Evolutionary conservation across 2,329 filamentous ascomycete species (phyloP).

Genomic region (Penicillium decumbens): DNA sequence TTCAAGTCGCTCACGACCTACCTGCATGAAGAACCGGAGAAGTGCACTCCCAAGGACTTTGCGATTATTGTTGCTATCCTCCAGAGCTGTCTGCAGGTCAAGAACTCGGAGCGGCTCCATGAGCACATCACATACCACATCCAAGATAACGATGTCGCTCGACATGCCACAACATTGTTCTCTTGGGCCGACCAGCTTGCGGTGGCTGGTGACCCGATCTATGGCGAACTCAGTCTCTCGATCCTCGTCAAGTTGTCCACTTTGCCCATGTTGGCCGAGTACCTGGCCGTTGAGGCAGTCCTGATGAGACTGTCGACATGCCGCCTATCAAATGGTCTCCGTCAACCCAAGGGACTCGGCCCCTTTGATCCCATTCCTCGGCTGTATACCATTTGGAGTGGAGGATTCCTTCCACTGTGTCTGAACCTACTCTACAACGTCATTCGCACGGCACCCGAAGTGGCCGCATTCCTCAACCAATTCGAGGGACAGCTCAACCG

Average conservation of each 20-base stretch:
- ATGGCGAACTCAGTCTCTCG: constrained; percentile 84
- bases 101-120: constrained; percentile 67
- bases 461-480: constrained; percentile 81
- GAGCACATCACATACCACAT: constrained; percentile 67
- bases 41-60: constrained; percentile 72
- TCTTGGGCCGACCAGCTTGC: constrained; percentile 87
- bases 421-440: constrained; percentile 82
- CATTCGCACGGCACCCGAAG: constrained; percentile 74
- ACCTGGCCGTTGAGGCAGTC: constrained; percentile 81
- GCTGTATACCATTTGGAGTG: constrained; percentile 84
- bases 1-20: constrained; percentile 76
- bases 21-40: constrained; percentile 67
- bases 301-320: constrained; percentile 74
- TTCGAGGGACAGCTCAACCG: constrained; percentile 74
- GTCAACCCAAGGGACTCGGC: constrained; percentile 62
- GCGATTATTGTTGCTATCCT: constrained; percentile 81
- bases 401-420: constrained; percentile 79
- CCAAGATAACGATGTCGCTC: constrained; percentile 62
- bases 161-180: constrained; percentile 80
- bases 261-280: constrained; percentile 75
- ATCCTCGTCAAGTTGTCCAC: constrained; percentile 85
- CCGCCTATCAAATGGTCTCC: constrained; percentile 72
- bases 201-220: constrained; percentile 75
- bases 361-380: constrained; percentile 73
- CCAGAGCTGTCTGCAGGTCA: constrained; percentile 75